A percentile compares a stretch with the other conserved stretches of the same genome.
Evolutionary conservation across 441 rosid species (phyloP).

Genomic region (Arabidopsis lyrata): DNA sequence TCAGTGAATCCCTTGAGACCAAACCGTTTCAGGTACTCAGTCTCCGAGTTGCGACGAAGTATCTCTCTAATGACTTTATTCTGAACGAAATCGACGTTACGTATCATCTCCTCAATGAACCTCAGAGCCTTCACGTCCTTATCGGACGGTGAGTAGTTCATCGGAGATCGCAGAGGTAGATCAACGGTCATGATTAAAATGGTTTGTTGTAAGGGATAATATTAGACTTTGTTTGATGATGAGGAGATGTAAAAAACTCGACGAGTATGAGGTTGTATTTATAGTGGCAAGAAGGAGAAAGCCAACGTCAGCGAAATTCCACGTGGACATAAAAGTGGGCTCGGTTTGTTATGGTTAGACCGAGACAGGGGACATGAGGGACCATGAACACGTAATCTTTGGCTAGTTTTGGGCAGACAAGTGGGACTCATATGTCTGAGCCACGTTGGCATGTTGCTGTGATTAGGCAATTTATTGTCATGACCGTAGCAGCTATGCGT

Average conservation of each 20-base stretch:
- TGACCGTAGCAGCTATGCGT: slow-evolving; percentile 36
- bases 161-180: slow-evolving; percentile 45
- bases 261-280: slow-evolving; percentile 32
- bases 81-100: slow-evolving; percentile 53
- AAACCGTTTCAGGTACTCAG: slow-evolving; percentile 64
- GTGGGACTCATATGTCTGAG: slow-evolving; percentile 47
- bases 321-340: slow-evolving; percentile 31
- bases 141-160: slow-evolving; percentile 41
- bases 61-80: slow-evolving; percentile 54
- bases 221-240: slow-evolving; percentile 19
- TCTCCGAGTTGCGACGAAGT: slow-evolving; percentile 52
- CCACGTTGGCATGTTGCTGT: slow-evolving; percentile 59
- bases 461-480: slow-evolving; percentile 37
- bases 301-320: slow-evolving; percentile 24
- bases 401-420: slow-evolving; percentile 26
- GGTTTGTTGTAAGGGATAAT: not conserved
- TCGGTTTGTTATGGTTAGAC: not conserved
- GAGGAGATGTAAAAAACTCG: slow-evolving; percentile 3
- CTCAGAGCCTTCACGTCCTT: slow-evolving; percentile 57
- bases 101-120: slow-evolving; percentile 67
- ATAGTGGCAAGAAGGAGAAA: slow-evolving; percentile 12
- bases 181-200: slow-evolving; percentile 53
- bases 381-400: slow-evolving; percentile 50
- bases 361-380: slow-evolving; percentile 50
- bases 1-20: slow-evolving; percentile 52